Base-by-base conservation (phyloP, 345 rosid genomes). In the Noccaea bulbosa region DNA sequence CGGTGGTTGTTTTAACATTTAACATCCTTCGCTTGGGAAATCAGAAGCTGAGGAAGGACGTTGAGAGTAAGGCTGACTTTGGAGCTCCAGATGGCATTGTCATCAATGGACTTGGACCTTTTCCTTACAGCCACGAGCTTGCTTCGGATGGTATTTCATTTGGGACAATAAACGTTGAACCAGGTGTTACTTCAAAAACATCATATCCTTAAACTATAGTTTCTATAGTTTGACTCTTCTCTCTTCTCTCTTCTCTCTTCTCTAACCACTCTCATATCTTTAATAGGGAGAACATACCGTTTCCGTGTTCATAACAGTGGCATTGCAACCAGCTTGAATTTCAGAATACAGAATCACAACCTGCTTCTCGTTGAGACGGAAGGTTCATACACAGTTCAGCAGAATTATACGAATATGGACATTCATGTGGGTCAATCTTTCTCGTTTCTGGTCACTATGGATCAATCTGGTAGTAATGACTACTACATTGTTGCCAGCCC, bases 401-500 rank as follows among this genome's bases (percentile, higher is more conserved):
- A 88, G 64, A 88, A 83, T 56, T 90, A 90, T 45, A 75, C 80
- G 5, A 83, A 88, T 68, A 87, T 93, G 93, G 98, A 93, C 75
- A 83, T 90, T 76, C 98, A 93, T 43, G 97, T 90, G 70, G 97
- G 98, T 68, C 98, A 93, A 71, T 93, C 98, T 0, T 90, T 81
- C 77, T 93, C 96, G 14, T 93, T 90, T 82, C 80, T 93, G 79
- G 96, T 93, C 53, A 84, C 97, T 15, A 87, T 83, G 97, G 98
- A 90, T 74, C 96, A 88, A 75, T 87, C 80, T 78, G 91, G 93
- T 65, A 87, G 82, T 78, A 81, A 77, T 30, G 96, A 92, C 73
- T 88, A 85, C 83, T 92, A 86, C 84, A 85, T 93, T 67, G 87
- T 90, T 70, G 97, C 97, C 55, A 84, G 93, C 79, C 80, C 98